Evolutionary conservation across 169 alveolate genomes (phyloP).

Genomic region (Perkinsus chesapeaki): DNA sequence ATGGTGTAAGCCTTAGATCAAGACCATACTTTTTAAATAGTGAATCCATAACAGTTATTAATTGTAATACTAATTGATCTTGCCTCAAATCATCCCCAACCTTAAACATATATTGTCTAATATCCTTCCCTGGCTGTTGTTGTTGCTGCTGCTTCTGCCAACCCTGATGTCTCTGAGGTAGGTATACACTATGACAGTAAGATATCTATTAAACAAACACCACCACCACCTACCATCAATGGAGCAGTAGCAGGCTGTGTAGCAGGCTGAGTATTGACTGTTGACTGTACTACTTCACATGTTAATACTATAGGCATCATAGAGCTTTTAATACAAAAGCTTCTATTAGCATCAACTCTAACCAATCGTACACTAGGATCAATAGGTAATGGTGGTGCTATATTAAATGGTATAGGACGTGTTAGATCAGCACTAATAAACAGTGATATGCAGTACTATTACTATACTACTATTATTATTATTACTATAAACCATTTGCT

Average conservation of each 20-base stretch:
- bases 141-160: background rate
- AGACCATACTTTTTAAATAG: constrained; percentile 78
- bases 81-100: constrained; percentile 93
- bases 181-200: background rate
- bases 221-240: background rate
- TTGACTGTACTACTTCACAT: background rate
- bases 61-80: constrained; percentile 82
- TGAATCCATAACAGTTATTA: constrained; percentile 71
- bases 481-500: background rate
- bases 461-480: too few relatives aligned
- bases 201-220: background rate
- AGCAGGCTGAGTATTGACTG: background rate
- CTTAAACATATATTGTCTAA: constrained; percentile 61
- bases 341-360: background rate
- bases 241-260: background rate
- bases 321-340: background rate
- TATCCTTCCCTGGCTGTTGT: background rate
- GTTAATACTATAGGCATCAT: background rate
- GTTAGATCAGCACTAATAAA: background rate
- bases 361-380: background rate
- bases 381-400: background rate
- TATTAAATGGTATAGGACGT: background rate
- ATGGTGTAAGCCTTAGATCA: constrained; percentile 72
- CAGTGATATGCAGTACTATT: background rate
- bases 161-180: background rate